These are phyloP conservation scores for Wickerhamomyces chaumierensis DNA, from an alignment of 805 yeast species.

Conservation along the genomic window DNA sequence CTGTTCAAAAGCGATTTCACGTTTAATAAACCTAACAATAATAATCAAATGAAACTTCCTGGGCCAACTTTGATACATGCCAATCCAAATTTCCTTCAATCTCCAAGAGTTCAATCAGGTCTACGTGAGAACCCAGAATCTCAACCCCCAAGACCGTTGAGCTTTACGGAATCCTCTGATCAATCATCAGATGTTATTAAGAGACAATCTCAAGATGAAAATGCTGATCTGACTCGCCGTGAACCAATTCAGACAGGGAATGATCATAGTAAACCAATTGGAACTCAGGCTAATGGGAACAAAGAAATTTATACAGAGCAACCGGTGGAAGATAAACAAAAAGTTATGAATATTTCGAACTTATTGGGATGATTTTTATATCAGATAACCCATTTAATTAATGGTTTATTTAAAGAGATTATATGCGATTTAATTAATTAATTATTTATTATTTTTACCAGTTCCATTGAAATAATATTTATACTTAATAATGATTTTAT, in stretches of 20 bases:
- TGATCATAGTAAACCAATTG: too few relatives aligned
- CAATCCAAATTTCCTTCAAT: slow-evolving; percentile 4
- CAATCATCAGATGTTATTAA: neutral
- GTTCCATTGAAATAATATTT: too few relatives aligned
- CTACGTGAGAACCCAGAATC: neutral
- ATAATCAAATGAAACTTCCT: slow-evolving; percentile 7
- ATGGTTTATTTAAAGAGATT: too few relatives aligned
- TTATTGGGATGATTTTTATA: slow-evolving; percentile 6
- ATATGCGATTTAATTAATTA: too few relatives aligned
- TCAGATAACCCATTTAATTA: too few relatives aligned
- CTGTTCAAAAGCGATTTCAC: slow-evolving; percentile 10
- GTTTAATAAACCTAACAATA: slow-evolving; percentile 1
- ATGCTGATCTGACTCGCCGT: neutral
- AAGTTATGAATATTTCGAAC: slow-evolving; percentile 15
- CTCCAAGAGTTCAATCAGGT: slow-evolving; percentile 1
- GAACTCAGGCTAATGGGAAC: neutral
- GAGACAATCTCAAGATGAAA: neutral
- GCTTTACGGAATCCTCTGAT: neutral
- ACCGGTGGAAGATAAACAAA: slow-evolving; percentile 2
- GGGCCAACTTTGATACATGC: slow-evolving; percentile 10
- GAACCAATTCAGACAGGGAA: too few relatives aligned
- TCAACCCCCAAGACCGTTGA: neutral
- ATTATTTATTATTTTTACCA: too few relatives aligned
- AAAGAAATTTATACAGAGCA: neutral
- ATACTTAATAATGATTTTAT: too few relatives aligned